Base-by-base conservation (phyloP, 768 basidiomycete genomes). In the Hygrocybe coccinea region DNA sequence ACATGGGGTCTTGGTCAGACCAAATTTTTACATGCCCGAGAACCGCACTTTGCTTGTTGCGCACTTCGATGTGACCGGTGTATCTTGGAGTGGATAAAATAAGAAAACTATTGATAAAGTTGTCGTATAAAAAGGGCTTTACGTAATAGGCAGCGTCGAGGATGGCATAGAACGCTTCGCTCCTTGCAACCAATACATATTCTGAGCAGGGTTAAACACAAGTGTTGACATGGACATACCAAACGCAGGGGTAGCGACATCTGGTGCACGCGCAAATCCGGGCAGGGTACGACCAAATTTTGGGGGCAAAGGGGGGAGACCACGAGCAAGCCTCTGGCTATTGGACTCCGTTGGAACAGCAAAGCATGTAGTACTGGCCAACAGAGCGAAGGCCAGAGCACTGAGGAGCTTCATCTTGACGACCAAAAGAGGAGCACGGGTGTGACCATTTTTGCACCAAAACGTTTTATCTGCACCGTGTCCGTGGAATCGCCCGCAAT, bases 251-350 rank as follows among this genome's bases (percentile, higher is more conserved):
- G 68, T 71, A 34, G 71, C 66, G 41, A 46, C 49, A 49, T 56
- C 56, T 35, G 50, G 56, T 9, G 48, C 41, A 21, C 60, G 37
- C 38, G 60, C 46, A 17, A 55, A 59, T 14, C 71, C 71, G 0
- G 72, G 73, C 5, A 69, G 54, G 37, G 34, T 62, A 15, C 69
- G 67, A 38, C 62, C 65, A 52, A 74, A 74, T 41, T 64, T 67
- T 19, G 71, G 75, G 9, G 70, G 71, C 24, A 69, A 65, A 2
- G 75, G 74, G 33, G 75, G 72, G n/a, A 79, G 67, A 9, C 77
- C 77, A 47, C 75, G 71, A 34, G 77, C 76, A 55, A 79, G 61
- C 41, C 78, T 71, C 56, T 77, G 69, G 17, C 65, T 74, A 58
- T 78, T 79, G 10, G 76, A 76, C 58, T 70, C 71, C 14, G 55